phyloP scores from a whole-genome alignment of 73 alveolate genomes.

The Tetrahymena thermophila region DNA sequence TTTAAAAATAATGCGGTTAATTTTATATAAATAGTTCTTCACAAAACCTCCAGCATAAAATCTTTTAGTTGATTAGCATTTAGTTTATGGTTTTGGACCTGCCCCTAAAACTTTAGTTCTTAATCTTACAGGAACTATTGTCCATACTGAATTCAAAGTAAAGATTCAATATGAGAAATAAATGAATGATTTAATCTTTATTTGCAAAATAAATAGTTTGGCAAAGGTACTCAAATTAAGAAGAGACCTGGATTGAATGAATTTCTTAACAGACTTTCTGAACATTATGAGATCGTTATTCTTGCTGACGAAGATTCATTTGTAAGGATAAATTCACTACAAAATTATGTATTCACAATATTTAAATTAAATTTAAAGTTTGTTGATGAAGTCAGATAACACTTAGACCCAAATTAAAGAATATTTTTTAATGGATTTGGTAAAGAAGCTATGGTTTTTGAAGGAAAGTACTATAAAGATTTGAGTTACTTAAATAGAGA shows the following conservation, averaged over 20 bases:
- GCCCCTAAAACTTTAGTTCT: neutral
- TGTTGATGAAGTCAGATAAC: neutral
- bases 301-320: neutral
- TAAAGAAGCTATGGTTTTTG: neutral
- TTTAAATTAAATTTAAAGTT: neutral
- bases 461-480: neutral
- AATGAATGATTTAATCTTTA: neutral
- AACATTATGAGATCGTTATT: neutral
- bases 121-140: neutral
- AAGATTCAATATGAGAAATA: neutral
- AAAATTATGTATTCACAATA: neutral
- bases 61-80: neutral
- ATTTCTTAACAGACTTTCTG: neutral
- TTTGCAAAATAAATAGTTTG: neutral
- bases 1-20: neutral
- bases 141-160: neutral
- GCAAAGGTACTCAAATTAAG: neutral
- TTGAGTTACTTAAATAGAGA: neutral
- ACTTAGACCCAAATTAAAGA: neutral
- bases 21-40: neutral
- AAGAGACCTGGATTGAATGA: neutral
- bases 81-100: neutral
- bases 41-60: neutral
- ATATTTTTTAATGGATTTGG: neutral
- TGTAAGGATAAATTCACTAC: neutral